Evolutionary conservation across 257 asterid species (phyloP), one percentile per base, ranked within the genome.

Genomic region (Eucommia ulmoides): DNA sequence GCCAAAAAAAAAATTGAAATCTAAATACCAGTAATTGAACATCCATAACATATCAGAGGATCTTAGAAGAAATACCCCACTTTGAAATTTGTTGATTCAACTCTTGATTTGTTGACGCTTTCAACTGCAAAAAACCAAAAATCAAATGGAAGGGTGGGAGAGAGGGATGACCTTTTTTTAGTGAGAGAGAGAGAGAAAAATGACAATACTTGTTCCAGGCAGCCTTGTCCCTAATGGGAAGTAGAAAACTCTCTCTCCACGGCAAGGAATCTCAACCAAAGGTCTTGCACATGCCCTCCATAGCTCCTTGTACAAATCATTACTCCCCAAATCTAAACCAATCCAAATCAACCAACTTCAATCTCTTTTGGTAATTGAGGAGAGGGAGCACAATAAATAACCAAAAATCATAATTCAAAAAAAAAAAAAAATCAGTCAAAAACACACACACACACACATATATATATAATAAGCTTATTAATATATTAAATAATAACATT

Each of bases 271-370:
- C 7, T 42, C 48, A 42, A 42, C 48, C 19, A 42, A 21, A 42
- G 48, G 48, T 18, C 48, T 21, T 42, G 48, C 48, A 42, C 48
- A 42, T 42, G 48, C 48, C 3, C 10, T 42, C 48, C 48, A 42
- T n/a, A 42, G 20, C 20, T 42, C 48, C 19, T 19, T 42, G 19
- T 42, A 42, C 7, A 42, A 21, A 16, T 15, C 20, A 42, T 42
- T n/a, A n/a, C n/a, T n/a, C n/a, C n/a, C n/a, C n/a, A n/a, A n/a
- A n/a, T n/a, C n/a, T n/a, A n/a, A n/a, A n/a, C n/a, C n/a, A n/a
- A n/a, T n/a, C n/a, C n/a, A n/a, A n/a, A n/a, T n/a, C n/a, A n/a
- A n/a, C n/a, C n/a, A n/a, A n/a, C n/a, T n/a, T n/a, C n/a, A n/a
- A n/a, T n/a, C n/a, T n/a, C n/a, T n/a, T n/a, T n/a, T n/a, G n/a